Base-by-base conservation (phyloP, 257 asterid species). In the Gentiana dahurica region DNA sequence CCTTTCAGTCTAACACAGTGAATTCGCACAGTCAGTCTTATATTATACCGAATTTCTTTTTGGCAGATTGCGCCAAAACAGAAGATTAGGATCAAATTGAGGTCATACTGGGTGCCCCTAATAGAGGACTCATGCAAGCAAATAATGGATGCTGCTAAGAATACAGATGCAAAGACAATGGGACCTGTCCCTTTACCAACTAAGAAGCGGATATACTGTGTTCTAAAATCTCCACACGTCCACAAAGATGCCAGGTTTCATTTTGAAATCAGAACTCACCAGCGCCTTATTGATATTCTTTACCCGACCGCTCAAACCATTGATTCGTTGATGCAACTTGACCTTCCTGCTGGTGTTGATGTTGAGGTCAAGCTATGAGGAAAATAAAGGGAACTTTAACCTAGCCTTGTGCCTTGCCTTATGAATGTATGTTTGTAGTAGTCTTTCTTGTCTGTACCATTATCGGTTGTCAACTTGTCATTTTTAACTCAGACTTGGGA, bases 201-300 rank as follows among this genome's bases (percentile, higher is more conserved):
- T 37, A 91, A 85, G 79, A 91, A 76, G 71, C 68, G 94, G 41
- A 56, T 91, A 6, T 75, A 82, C 11, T 92, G 98, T 71, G 98
- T 92, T 63, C 91, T 92, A 2, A 92, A 92, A 70, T 92, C 97
- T 34, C 98, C 97, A 1, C 97, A 92, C 34, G 98, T 92, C 52
- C 93, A 92, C 79, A 92, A 92, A 71, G 98, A 87, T 45, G 98
- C 98, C 8, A 81, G 97, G 77, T 87, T 85, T 81, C 98, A 92
- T 47, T 92, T 92, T 1, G 98, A 92, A 61, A 87, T 92, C 48
- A 71, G 98, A 74, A 85, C 95, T 24, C 98, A 92, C 67, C 98
- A 92, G 57, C 86, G 97, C 13, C 94, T 92, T 34, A 88, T 92
- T 7, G 97, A 92, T 77, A 92, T 88, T 56, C 88, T 87, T 15